phyloP scores from a whole-genome alignment of 1,284 basidiomycete genomes.

The Entoloma clypeatum region DNA sequence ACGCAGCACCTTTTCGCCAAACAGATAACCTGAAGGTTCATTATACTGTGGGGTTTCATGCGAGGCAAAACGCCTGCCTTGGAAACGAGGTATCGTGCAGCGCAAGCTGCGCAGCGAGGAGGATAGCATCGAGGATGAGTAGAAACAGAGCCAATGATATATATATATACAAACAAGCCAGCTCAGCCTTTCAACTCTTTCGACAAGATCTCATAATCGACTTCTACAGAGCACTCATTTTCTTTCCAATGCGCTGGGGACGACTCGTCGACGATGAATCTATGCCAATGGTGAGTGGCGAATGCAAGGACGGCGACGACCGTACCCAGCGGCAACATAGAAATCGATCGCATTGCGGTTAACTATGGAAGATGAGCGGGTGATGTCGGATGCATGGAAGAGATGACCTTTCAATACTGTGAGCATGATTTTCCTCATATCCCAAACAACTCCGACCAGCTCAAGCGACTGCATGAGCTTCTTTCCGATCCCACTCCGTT shows the following conservation, averaged over 20 bases:
- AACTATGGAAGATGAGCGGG: conserved; percentile 32
- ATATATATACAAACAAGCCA: too few species aligned
- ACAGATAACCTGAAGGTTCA: conserved; percentile 84
- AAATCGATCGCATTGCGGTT: conserved; percentile 54
- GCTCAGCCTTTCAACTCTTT: conserved; percentile 22
- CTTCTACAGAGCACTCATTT: conserved; percentile 25
- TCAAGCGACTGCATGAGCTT: conserved; percentile 46
- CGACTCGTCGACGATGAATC: conserved; percentile 50
- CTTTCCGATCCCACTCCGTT: conserved; percentile 56
- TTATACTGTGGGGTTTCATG: conserved; percentile 81
- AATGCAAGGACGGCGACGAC: neutral
- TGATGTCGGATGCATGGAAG: neutral
- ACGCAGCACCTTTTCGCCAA: conserved; percentile 78
- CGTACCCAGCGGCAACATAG: conserved; percentile 55
- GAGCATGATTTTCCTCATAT: conserved; percentile 68
- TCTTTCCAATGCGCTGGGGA: conserved; percentile 48
- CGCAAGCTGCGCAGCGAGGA: conserved; percentile 37
- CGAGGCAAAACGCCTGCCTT: conserved; percentile 56
- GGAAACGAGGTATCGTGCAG: conserved; percentile 33
- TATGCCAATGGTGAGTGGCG: conserved; percentile 21
- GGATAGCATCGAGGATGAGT: conserved; percentile 28
- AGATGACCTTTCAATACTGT: conserved; percentile 62
- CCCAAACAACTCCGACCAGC: conserved; percentile 45
- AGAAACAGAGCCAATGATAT: too few species aligned
- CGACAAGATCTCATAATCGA: conserved; percentile 60